A percentile compares a stretch with the other conserved stretches of the same genome.
Conservation (phyloP, 140 eudicot genomes). For the Stevia rebaudiana region DNA sequence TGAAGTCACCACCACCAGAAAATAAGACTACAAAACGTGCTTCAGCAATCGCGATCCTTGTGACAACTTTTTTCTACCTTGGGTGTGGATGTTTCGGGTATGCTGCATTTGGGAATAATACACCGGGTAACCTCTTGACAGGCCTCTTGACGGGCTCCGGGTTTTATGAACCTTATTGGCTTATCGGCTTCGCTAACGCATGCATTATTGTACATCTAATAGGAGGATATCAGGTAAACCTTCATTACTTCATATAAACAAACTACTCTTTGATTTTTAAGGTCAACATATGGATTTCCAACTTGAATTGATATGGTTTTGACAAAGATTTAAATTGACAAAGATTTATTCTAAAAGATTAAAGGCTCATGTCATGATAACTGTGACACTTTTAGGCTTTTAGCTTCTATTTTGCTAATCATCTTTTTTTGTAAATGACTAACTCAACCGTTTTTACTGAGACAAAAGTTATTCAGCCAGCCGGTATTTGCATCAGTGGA, state of each 20-base stretch:
- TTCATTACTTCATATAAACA: slow-evolving; percentile 12
- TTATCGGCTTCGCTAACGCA: slow-evolving; percentile 13
- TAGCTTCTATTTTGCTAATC: no score
- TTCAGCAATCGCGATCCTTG: slow-evolving; percentile 13
- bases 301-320: not conserved
- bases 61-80: slow-evolving; percentile 18
- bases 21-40: slow-evolving; percentile 10
- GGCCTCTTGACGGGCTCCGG: slow-evolving; percentile 32
- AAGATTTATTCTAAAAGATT: not conserved
- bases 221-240: slow-evolving; percentile 26
- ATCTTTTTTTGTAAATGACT: no score
- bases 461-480: slow-evolving; percentile 25
- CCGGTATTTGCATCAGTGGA: slow-evolving; percentile 19
- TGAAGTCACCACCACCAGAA: slow-evolving; percentile 31
- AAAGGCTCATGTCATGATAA: not conserved
- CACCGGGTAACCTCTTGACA: slow-evolving; percentile 28
- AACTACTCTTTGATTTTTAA: not conserved
- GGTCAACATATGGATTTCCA: not conserved
- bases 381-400: no score
- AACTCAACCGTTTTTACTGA: not conserved
- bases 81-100: slow-evolving; percentile 26
- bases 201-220: slow-evolving; percentile 21
- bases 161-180: slow-evolving; percentile 23
- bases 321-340: not conserved
- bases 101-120: slow-evolving; percentile 21